A percentile compares a stretch with the other conserved stretches of the same genome.
phyloP scores from a whole-genome alignment of 2,329 filamentous ascomycete genomes.

The Talaromyces sp. region DNA sequence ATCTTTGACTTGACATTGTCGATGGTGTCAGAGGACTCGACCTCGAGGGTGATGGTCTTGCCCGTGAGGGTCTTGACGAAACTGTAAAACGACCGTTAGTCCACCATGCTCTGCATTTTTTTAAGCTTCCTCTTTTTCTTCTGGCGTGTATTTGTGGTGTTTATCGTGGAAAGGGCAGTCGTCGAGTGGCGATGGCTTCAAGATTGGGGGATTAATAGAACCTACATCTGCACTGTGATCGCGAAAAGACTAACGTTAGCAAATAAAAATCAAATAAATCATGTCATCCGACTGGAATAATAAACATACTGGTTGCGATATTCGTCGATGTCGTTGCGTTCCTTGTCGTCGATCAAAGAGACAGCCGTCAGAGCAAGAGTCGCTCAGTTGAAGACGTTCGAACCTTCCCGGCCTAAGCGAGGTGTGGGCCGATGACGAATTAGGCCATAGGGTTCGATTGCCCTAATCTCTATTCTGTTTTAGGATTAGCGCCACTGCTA shows the following conservation, averaged over 20 bases:
- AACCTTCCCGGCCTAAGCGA: conserved; percentile 34
- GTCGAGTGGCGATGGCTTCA: conserved; percentile 26
- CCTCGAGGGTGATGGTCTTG: conserved; percentile 99
- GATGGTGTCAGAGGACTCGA: conserved; percentile 98
- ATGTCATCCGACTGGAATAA: conserved; percentile 6
- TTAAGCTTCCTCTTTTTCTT: not conserved
- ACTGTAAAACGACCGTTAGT: conserved; percentile 49
- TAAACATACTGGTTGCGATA: conserved; percentile 47
- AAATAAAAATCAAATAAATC: conserved; percentile 15
- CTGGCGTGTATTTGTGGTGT: not conserved
- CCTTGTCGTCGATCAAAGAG: conserved; percentile 35
- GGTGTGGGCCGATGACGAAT: conserved; percentile 29
- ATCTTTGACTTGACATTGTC: conserved; percentile 99
- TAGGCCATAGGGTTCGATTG: conserved; percentile 34
- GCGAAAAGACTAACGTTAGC: conserved; percentile 48
- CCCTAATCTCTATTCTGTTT: conserved; percentile 30
- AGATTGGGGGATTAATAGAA: conserved; percentile 28
- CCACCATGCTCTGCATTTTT: not conserved
- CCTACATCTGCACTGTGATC: conserved; percentile 84
- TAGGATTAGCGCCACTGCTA: not conserved
- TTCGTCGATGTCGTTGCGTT: conserved; percentile 37
- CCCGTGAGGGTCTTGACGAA: conserved; percentile 99
- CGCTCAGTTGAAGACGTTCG: conserved; percentile 12
- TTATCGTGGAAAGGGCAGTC: not conserved
- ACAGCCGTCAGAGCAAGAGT: conserved; percentile 20